A percentile compares a stretch with the other conserved stretches of the same genome.
Conservation (phyloP, 371 early-diverging fungal genomes). For the Lichtheimia hyalospora region DNA sequence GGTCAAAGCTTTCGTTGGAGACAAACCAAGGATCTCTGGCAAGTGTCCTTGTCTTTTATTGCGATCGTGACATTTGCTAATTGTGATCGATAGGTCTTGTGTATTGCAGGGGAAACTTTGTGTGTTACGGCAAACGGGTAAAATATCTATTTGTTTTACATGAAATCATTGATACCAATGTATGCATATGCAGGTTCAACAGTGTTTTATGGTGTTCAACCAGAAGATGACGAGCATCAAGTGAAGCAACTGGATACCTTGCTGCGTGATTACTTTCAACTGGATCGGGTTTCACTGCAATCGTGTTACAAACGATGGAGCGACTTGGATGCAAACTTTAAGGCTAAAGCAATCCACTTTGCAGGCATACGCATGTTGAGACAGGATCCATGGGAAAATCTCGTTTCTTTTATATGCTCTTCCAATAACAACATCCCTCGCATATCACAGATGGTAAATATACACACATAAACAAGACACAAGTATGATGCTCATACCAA, state of each 20-base stretch:
- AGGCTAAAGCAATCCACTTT: slow-evolving; percentile 50
- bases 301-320: slow-evolving; percentile 74
- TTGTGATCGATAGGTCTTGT: slow-evolving; percentile 32
- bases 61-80: not conserved
- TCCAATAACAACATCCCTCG: slow-evolving; percentile 95
- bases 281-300: slow-evolving; percentile 59
- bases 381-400: slow-evolving; percentile 88
- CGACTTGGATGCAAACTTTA: slow-evolving; percentile 65
- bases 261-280: slow-evolving; percentile 77
- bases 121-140: slow-evolving; percentile 29
- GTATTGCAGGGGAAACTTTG: slow-evolving; percentile 31
- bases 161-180: no score
- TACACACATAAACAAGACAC: not conserved
- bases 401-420: slow-evolving; percentile 95
- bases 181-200: slow-evolving; percentile 17
- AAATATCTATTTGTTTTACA: not conserved
- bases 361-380: slow-evolving; percentile 80
- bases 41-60: slow-evolving; percentile 22
- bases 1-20: slow-evolving; percentile 94
- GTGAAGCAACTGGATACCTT: slow-evolving; percentile 9
- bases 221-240: slow-evolving; percentile 11
- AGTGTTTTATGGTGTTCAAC: slow-evolving; percentile 29
- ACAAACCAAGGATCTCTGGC: slow-evolving; percentile 35
- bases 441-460: slow-evolving; percentile 86
- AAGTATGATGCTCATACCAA: not conserved